Conservation (phyloP, 2,329 filamentous ascomycete species). For the Clonostachys rosea region DNA sequence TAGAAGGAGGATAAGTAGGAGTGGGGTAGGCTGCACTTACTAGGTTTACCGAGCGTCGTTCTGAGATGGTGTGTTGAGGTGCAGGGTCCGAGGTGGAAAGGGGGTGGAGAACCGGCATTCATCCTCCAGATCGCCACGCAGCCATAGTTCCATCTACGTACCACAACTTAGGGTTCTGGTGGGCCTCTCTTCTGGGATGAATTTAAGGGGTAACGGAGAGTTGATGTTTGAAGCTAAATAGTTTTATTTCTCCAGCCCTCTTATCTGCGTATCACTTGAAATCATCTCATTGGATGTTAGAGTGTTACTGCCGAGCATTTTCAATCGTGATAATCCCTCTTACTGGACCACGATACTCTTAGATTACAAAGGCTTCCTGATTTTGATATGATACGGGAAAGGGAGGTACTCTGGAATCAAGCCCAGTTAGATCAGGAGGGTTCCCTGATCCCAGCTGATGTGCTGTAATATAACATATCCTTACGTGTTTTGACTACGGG, state of each 20-base stretch:
- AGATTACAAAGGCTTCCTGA: not conserved
- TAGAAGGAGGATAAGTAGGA: too few relatives aligned
- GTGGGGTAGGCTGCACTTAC: too few relatives aligned
- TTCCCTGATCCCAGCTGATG: constrained; percentile 65
- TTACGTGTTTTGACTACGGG: constrained; percentile 60
- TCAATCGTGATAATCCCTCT: constrained; percentile 19
- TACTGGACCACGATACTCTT: constrained; percentile 22
- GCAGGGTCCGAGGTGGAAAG: not conserved
- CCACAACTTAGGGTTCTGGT: not conserved
- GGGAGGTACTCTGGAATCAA: constrained; percentile 54
- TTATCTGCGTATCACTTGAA: not conserved
- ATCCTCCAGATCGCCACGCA: not conserved
- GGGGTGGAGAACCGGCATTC: not conserved
- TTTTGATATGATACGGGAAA: constrained; percentile 44
- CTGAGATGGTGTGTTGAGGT: not conserved
- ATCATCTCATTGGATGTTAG: constrained; percentile 25
- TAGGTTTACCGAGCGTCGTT: too few relatives aligned
- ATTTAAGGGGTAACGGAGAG: not conserved
- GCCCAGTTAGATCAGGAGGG: constrained; percentile 54
- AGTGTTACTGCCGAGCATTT: constrained; percentile 21
- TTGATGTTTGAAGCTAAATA: not conserved
- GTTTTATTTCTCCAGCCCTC: not conserved
- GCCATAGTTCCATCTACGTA: not conserved
- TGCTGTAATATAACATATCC: constrained; percentile 60
- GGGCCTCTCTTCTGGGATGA: not conserved